Evolutionary conservation across 2,329 filamentous ascomycete species (phyloP).

Genomic region (Colletotrichum sp.): DNA sequence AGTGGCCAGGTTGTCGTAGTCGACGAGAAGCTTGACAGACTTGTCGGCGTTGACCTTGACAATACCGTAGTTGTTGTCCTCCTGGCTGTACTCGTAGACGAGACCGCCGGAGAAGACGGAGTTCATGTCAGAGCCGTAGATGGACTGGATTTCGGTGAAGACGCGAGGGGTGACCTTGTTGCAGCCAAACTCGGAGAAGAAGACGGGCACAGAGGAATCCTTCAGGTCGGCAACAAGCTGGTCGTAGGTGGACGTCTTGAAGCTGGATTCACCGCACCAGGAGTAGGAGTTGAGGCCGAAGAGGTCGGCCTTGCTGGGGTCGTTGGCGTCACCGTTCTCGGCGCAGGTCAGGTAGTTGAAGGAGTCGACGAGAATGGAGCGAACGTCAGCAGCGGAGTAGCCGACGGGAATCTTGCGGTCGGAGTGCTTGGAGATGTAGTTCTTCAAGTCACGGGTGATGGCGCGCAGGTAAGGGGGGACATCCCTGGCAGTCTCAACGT

Average conservation of each 20-base stretch:
- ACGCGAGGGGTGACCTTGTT: constrained; percentile 73
- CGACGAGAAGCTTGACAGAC: constrained; percentile 62
- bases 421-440: constrained; percentile 76
- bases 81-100: constrained; percentile 82
- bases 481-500: constrained; percentile 60
- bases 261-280: constrained; percentile 72
- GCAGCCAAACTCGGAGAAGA: constrained; percentile 85
- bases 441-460: constrained; percentile 80
- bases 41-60: constrained; percentile 65
- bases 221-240: constrained; percentile 69
- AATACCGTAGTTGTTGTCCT: constrained; percentile 70
- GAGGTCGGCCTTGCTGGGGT: constrained; percentile 72
- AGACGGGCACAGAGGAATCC: constrained; percentile 72
- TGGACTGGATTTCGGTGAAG: constrained; percentile 76
- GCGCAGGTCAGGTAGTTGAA: constrained; percentile 79
- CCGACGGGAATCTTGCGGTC: constrained; percentile 76
- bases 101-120: constrained; percentile 75
- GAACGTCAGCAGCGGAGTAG: constrained; percentile 83
- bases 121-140: constrained; percentile 76
- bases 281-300: constrained; percentile 79
- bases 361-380: constrained; percentile 73
- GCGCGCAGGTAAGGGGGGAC: constrained; percentile 77
- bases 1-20: constrained; percentile 76
- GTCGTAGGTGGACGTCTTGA: constrained; percentile 67
- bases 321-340: constrained; percentile 54